Evolutionary conservation across 192 early-diverging fungal genomes (phyloP).

Genomic region (Backusella luteola): DNA sequence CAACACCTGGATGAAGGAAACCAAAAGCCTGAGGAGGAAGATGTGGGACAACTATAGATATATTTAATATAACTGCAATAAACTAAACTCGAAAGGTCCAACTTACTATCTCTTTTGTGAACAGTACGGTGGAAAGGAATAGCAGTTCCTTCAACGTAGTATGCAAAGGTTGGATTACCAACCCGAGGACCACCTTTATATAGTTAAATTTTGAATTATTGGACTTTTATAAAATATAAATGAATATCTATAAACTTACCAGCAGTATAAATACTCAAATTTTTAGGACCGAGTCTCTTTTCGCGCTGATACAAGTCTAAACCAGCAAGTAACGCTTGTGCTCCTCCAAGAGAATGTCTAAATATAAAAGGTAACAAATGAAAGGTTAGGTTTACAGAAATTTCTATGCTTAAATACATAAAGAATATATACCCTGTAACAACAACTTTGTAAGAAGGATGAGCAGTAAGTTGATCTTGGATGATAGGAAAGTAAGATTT

Average conservation of each 20-base stretch:
- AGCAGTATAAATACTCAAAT: constrained; percentile 18
- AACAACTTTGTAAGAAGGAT: constrained; percentile 22
- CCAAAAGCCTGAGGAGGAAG: constrained; percentile 19
- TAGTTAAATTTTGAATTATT: background rate
- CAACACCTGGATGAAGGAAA: constrained; percentile 27
- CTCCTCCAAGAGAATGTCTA: constrained; percentile 32
- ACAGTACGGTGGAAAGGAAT: constrained; percentile 22
- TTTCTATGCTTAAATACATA: background rate
- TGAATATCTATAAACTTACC: background rate
- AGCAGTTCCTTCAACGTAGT: constrained; percentile 20
- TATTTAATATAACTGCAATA: background rate
- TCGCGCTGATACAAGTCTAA: constrained; percentile 28
- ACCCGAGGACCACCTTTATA: constrained; percentile 25
- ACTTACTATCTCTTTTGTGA: constrained; percentile 30
- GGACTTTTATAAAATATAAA: background rate
- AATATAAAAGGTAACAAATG: background rate
- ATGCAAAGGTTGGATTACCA: constrained; percentile 22
- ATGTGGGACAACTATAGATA: constrained; percentile 21
- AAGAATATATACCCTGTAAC: constrained; percentile 23
- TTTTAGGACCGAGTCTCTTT: background rate
- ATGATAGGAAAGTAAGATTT: background rate
- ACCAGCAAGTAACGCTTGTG: constrained; percentile 18
- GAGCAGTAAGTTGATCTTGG: background rate
- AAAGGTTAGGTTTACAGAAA: background rate
- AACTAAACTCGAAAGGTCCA: background rate